Evolutionary conservation across 169 alveolate species (phyloP).

Genomic region (Plasmodium gonderi): DNA sequence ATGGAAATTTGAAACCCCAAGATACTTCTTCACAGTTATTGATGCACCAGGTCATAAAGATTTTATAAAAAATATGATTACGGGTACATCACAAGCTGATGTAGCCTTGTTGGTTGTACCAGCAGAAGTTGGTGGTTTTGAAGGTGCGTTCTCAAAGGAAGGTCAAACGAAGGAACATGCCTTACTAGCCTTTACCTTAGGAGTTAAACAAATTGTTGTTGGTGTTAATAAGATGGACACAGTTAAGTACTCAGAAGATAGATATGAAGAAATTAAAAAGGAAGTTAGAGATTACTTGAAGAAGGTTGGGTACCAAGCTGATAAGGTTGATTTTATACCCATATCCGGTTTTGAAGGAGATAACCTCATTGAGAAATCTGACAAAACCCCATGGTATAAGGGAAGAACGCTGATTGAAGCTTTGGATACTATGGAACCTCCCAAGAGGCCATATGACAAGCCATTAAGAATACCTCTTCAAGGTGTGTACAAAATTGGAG

Average conservation of each 20-base stretch:
- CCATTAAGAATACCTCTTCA: conserved; percentile 98
- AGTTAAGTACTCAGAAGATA: conserved; percentile 95
- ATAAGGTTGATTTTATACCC: conserved; percentile 97
- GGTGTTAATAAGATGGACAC: conserved; percentile 99
- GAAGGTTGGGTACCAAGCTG: conserved; percentile 98
- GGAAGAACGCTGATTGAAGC: conserved; percentile 98
- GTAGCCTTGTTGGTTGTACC: conserved; percentile 98
- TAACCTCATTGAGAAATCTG: conserved; percentile 96
- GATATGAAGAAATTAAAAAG: conserved; percentile 96
- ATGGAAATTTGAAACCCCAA: conserved; percentile 98
- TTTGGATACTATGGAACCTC: conserved; percentile 96
- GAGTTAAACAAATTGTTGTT: conserved; percentile 98
- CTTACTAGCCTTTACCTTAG: conserved; percentile 97
- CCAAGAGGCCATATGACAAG: conserved; percentile 97
- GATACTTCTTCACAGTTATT: conserved; percentile 97
- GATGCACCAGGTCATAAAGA: conserved; percentile 99
- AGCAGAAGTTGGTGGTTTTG: conserved; percentile 98
- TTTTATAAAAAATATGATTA: conserved; percentile 99
- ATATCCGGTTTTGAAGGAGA: conserved; percentile 99
- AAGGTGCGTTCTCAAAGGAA: conserved; percentile 96
- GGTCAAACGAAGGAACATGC: conserved; percentile 99
- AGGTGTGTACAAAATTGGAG: conserved; percentile 99
- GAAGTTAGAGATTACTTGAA: conserved; percentile 95
- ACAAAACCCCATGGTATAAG: conserved; percentile 98
- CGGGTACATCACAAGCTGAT: conserved; percentile 99